Conservation (phyloP, 306 rosid genomes). For the Gastrolobium villosum region DNA sequence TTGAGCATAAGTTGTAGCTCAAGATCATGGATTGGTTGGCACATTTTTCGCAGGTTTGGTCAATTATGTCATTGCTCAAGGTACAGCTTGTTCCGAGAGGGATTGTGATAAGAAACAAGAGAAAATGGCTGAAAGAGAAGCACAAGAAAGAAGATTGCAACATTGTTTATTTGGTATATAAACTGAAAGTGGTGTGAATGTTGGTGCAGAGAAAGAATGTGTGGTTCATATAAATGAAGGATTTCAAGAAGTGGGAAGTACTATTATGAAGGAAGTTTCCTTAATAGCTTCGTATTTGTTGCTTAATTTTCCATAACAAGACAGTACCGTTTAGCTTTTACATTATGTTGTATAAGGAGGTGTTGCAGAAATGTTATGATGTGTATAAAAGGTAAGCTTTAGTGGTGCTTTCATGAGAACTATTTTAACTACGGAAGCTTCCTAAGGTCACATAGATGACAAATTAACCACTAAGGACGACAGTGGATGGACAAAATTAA, state of each 20-base stretch:
- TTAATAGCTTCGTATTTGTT: conserved; percentile 3
- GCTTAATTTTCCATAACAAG: conserved; percentile 11
- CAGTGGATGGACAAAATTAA: not conserved
- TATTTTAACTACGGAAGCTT: conserved; percentile 38
- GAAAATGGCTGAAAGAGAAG: not conserved
- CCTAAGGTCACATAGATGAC: conserved; percentile 15
- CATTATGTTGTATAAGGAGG: conserved; percentile 20
- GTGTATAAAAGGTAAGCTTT: not conserved
- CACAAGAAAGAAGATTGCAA: not conserved
- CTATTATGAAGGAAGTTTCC: conserved; percentile 43
- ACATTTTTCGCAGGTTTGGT: conserved; percentile 63
- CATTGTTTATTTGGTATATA: conserved; percentile 34
- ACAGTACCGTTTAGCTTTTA: conserved; percentile 25
- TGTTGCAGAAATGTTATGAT: not conserved
- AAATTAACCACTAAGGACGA: not conserved
- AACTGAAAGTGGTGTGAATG: not conserved
- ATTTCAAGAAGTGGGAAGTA: not conserved
- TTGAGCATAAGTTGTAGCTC: conserved; percentile 52
- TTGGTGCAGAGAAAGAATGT: conserved; percentile 14
- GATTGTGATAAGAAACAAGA: conserved; percentile 21
- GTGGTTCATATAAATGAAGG: conserved; percentile 32
- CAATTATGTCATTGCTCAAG: conserved; percentile 43
- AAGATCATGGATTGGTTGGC: conserved; percentile 52
- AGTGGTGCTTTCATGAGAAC: conserved; percentile 12
- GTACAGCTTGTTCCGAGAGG: conserved; percentile 35